Evolutionary conservation across 1,284 basidiomycete genomes (phyloP), one percentile per base, ranked within the genome.

Genomic region (Lentinula novae-zelandiae): DNA sequence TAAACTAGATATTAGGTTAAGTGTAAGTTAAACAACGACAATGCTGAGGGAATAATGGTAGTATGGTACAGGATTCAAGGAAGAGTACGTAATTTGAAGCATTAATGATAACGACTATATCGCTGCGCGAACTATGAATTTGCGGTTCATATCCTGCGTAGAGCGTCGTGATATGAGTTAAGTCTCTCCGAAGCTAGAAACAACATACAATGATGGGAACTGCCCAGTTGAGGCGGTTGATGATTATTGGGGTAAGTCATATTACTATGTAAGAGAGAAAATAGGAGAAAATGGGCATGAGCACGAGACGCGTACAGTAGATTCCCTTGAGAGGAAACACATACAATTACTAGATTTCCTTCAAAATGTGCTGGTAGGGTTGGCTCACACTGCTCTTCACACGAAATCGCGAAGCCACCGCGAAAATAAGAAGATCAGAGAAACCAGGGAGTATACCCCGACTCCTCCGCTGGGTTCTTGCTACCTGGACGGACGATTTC

Each of bases 221-320:
- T 86, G 3, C 87, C 86, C 8, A 92, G 70, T 71, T 90, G 93
- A 0, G 93, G 91, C 70, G 86, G 91, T 79, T 95, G 93, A 62
- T 81, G 83, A 70, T 88, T 95, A 68, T 85, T 81, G 50, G 79
- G 78, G 58, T 78, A 74, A 53, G 90, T 73, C 62, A 89, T 82
- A 13, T 74, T 71, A 55, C 80, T 82, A 57, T 56, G 17, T 46
- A 17, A 20, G 15, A 5, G 15, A 22, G n/a, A n/a, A n/a, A n/a
- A n/a, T n/a, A n/a, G n/a, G n/a, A 6, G 17, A 53, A n/a, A 51
- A 1, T 17, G 17, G 17, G 0, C 17, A 15, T 17, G 17, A 17
- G 17, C 17, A 58, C 33, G 20, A 34, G 31, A n/a, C 22, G 17
- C 9, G 31, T 20, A 60, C 6, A 50, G 15, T 17, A 17, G 17